phyloP scores from a whole-genome alignment of 2,329 filamentous ascomycete species.

The Acrocalymma vagum region DNA sequence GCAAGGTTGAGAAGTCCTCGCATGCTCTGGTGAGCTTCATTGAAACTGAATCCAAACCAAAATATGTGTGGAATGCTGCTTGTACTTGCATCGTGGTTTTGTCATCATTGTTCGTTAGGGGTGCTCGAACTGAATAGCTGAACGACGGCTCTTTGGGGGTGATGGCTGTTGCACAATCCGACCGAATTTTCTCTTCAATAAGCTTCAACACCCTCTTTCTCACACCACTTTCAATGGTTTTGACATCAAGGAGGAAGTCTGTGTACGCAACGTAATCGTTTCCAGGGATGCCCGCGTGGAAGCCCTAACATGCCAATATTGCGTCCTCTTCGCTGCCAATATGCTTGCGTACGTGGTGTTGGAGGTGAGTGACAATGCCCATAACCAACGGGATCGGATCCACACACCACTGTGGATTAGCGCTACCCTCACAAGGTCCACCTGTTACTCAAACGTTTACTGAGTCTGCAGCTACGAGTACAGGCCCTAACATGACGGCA shows the following conservation, averaged over 20 bases:
- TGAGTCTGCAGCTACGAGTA: conserved; percentile 5
- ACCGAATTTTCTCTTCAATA: no score
- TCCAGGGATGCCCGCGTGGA: conserved; percentile 3
- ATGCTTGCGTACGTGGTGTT: neutral
- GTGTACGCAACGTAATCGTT: neutral
- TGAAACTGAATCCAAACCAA: no score
- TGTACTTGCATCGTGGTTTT: no score
- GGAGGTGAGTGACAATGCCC: conserved; percentile 1
- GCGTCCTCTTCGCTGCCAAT: neutral
- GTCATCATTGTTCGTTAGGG: no score
- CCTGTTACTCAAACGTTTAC: conserved; percentile 1
- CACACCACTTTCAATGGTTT: no score
- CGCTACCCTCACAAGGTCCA: neutral
- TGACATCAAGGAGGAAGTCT: conserved; percentile 3
- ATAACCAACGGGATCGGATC: conserved; percentile 5
- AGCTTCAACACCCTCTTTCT: no score
- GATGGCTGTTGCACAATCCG: no score
- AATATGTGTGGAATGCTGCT: no score
- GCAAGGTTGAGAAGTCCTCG: neutral
- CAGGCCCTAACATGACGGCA: neutral
- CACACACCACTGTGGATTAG: conserved; percentile 4
- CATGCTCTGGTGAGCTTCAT: neutral
- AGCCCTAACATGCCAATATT: neutral
- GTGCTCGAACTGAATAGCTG: no score
- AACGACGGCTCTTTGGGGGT: no score